These are phyloP conservation scores for Nicotiana rustica DNA, from an alignment of 305 asterid species.

Conservation along the genomic window DNA sequence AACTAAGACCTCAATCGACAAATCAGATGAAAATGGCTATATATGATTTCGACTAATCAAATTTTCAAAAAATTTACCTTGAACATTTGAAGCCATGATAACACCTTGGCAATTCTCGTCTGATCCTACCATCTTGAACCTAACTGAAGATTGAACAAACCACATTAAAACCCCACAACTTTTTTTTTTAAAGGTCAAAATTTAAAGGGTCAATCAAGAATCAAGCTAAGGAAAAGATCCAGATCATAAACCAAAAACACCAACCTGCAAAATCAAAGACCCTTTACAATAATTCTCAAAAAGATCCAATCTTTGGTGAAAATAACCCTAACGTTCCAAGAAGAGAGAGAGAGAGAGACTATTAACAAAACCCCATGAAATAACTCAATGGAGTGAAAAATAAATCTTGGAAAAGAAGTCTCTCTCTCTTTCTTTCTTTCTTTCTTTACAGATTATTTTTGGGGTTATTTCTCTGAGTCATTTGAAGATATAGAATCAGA, in stretches of 20 bases:
- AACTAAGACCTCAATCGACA: too few relatives aligned
- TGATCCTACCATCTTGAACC: conserved; percentile 62
- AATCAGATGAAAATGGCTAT: neutral
- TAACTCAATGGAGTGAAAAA: conserved; percentile 40
- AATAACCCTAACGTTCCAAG: neutral
- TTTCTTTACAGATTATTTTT: conserved; percentile 16
- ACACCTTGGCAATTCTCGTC: conserved; percentile 63
- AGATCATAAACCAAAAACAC: conserved; percentile 19
- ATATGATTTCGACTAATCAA: neutral
- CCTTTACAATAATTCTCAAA: neutral
- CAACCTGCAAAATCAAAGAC: conserved; percentile 8
- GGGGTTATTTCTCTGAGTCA: conserved; percentile 24
- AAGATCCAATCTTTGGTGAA: neutral
- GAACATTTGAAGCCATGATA: conserved; percentile 61
- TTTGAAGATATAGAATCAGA: conserved; percentile 33
- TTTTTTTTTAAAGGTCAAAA: neutral
- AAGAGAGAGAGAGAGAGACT: neutral
- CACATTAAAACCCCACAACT: neutral
- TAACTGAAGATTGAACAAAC: conserved; percentile 22
- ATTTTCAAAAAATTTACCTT: conserved; percentile 51
- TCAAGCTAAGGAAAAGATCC: neutral
- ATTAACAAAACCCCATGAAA: conserved; percentile 43
- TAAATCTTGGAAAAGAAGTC: neutral
- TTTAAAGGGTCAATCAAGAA: conserved; percentile 14
- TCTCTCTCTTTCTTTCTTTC: neutral